A percentile compares a stretch with the other conserved stretches of the same genome.
phyloP scores from a whole-genome alignment of 179 eudicot genomes.

The Spinacia oleracea region DNA sequence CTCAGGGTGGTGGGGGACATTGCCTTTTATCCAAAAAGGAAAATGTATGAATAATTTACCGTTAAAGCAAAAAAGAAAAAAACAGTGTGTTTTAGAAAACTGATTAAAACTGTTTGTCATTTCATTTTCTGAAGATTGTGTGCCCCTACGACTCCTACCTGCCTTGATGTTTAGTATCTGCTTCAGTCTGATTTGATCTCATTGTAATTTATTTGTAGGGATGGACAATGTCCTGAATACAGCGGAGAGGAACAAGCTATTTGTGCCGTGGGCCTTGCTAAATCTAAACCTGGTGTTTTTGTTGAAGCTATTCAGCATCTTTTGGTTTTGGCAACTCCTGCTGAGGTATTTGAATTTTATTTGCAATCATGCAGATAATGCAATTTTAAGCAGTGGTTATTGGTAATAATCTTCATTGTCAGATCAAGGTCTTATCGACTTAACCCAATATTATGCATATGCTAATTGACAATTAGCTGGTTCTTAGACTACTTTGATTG shows the following conservation, averaged over 20 bases:
- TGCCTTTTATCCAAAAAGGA: neutral
- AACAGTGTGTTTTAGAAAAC: neutral
- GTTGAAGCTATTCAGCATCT: conserved; percentile 94
- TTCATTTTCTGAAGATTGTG: neutral
- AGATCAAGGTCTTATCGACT: neutral
- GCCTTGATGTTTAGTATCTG: conserved; percentile 17
- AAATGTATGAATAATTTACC: neutral
- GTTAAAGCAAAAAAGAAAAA: too few relatives aligned
- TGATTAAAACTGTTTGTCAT: neutral
- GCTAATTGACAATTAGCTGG: neutral
- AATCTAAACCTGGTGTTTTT: conserved; percentile 84
- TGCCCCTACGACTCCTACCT: neutral
- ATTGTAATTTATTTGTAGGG: conserved; percentile 51
- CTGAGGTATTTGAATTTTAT: conserved; percentile 60
- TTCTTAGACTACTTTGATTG: neutral
- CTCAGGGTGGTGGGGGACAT: neutral
- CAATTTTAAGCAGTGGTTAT: neutral
- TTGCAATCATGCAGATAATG: neutral
- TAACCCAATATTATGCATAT: neutral
- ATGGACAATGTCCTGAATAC: conserved; percentile 97
- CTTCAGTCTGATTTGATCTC: conserved; percentile 15
- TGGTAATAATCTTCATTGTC: neutral
- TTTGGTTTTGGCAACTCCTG: conserved; percentile 90
- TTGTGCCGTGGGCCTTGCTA: conserved; percentile 93
- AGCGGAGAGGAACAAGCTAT: conserved; percentile 97